Evolutionary conservation across 768 basidiomycete genomes (phyloP).

Genomic region (Sporobolomyces roseus): DNA sequence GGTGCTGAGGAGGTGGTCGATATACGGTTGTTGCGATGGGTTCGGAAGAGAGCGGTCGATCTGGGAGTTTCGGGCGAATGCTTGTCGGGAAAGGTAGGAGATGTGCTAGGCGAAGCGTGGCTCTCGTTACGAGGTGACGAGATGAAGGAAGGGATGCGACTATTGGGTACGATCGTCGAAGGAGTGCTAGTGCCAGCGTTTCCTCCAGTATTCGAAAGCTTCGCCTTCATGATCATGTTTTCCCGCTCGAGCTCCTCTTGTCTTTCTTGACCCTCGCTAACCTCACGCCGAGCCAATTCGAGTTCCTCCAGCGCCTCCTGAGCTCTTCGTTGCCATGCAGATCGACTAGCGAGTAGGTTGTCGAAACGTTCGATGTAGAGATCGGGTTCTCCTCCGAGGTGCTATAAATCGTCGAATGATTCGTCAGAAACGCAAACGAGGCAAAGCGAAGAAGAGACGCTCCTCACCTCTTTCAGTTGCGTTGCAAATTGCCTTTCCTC

Average conservation of each 20-base stretch:
- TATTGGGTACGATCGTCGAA: background rate
- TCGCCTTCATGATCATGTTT: background rate
- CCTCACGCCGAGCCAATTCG: too few species aligned
- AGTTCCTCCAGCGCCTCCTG: conserved; percentile 4
- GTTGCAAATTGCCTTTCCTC: background rate
- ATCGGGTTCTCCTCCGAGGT: conserved; percentile 17
- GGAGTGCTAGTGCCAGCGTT: conserved; percentile 1
- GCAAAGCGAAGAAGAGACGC: background rate
- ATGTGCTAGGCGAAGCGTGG: background rate
- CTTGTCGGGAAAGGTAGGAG: background rate
- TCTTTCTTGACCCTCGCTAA: background rate
- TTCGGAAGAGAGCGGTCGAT: too few species aligned
- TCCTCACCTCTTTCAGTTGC: conserved; percentile 5
- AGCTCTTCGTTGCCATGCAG: conserved; percentile 17
- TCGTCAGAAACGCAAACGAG: too few species aligned
- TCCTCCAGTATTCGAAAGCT: too few species aligned
- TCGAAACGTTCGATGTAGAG: conserved; percentile 9
- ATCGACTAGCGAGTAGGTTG: conserved; percentile 5
- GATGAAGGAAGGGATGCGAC: background rate
- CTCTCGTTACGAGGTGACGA: conserved; percentile 7
- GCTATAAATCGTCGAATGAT: background rate
- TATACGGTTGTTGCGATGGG: too few species aligned
- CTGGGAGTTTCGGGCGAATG: background rate
- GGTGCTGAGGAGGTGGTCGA: background rate
- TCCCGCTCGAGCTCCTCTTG: conserved; percentile 1